Base-by-base conservation (phyloP, 257 asterid species). In the Solanum chilense region DNA sequence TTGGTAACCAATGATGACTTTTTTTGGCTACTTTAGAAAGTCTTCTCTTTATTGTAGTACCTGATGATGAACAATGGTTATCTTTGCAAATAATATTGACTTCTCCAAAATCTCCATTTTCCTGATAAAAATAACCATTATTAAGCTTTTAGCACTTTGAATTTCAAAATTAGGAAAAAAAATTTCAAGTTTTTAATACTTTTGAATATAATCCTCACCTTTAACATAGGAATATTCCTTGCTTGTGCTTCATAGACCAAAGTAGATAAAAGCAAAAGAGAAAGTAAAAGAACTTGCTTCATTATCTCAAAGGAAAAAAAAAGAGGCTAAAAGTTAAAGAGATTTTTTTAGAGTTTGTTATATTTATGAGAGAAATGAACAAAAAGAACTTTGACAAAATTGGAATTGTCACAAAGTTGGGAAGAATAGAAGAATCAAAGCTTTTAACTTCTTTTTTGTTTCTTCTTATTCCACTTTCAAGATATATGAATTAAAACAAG, bases 1-100 rank as follows among this genome's bases (percentile, higher is more conserved):
- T 93, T 91, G 98, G 98, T 91, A 94, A 86, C 97, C 92, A 89
- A 44, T 92, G 94, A 87, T 93, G 96, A 56, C 90, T 39, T 88
- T 87, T 92, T 91, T 91, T 92, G 90, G 86, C 83, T 60, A 70
- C 80, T 71, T 89, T 93, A 90, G 90, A 85, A 84, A 91, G 80
- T 88, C 87, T 89, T 90, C 93, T 91, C 90, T 90, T 91, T 91
- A 84, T 85, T 89, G 11, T 15, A 82, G 90, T 94, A 95, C 98
- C 96, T 89, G 90, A 86, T 90, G 87, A 86, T 93, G 94, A 90
- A 73, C 90, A 62, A 16, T 45, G 86, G 33, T 69, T 86, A 52
- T 88, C 90, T 62, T 86, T 85, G 89, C 90, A 85, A 64, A 18
- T 9, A 66, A 16, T 76, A 16, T 41, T 62, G 3, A 18, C 82